A percentile compares a stretch with the other conserved stretches of the same genome.
Conservation (phyloP, 768 basidiomycete genomes). For the Phaffia tasmanica region DNA sequence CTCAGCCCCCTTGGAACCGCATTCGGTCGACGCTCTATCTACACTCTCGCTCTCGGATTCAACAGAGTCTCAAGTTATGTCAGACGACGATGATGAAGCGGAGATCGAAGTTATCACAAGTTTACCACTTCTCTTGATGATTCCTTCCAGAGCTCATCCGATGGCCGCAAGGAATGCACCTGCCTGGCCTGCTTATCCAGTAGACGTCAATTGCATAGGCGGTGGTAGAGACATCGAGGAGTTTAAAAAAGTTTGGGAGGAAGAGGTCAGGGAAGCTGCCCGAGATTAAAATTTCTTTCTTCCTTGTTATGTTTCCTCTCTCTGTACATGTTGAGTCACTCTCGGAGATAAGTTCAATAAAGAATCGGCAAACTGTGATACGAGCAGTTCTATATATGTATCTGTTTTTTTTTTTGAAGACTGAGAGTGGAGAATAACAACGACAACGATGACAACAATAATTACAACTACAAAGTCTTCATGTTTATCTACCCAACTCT, state of each 20-base stretch:
- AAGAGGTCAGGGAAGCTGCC: constrained; percentile 36
- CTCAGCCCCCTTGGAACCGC: too few species aligned
- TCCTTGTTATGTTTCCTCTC: background rate
- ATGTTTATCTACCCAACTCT: too few species aligned
- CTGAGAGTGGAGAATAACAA: too few species aligned
- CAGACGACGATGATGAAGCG: constrained; percentile 11
- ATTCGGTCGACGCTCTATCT: background rate
- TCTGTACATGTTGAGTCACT: background rate
- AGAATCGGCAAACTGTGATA: too few species aligned
- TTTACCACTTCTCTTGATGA: constrained; percentile 41
- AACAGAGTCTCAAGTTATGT: background rate
- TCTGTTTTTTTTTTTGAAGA: too few species aligned
- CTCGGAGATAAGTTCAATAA: background rate
- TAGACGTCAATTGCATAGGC: constrained; percentile 73
- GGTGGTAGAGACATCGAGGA: constrained; percentile 59
- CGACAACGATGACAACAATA: too few species aligned
- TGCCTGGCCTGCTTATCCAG: constrained; percentile 74
- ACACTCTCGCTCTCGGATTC: background rate
- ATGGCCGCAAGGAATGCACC: constrained; percentile 58
- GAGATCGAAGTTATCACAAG: constrained; percentile 3
- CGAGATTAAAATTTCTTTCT: constrained; percentile 4
- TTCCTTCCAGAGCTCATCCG: constrained; percentile 66
- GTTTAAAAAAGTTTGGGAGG: constrained; percentile 50
- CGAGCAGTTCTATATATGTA: too few species aligned
- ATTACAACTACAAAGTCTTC: too few species aligned